Conservation (phyloP, 495 filamentous ascomycete genomes). For the Penicillium parvum region DNA sequence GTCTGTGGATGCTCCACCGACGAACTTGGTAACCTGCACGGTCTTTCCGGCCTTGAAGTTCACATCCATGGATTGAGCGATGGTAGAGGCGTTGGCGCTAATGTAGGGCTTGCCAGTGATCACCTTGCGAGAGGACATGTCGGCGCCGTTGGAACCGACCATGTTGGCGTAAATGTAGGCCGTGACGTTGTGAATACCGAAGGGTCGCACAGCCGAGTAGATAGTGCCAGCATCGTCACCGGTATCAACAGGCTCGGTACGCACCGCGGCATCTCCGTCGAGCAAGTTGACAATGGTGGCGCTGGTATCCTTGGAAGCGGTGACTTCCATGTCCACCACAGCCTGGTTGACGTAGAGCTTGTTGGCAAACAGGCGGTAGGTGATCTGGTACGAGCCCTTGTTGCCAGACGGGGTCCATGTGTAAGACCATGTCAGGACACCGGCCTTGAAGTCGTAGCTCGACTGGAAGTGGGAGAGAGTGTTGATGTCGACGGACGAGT, state of each 20-base stretch:
- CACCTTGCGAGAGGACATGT: conserved; percentile 41
- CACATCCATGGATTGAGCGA: conserved; percentile 52
- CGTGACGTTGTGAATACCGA: conserved; percentile 51
- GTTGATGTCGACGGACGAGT: conserved; percentile 56
- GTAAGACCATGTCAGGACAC: conserved; percentile 59
- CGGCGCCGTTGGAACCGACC: conserved; percentile 40
- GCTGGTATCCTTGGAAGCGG: conserved; percentile 41
- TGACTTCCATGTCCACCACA: conserved; percentile 54
- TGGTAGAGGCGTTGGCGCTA: conserved; percentile 52
- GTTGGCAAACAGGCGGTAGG: conserved; percentile 57
- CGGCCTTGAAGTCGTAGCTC: conserved; percentile 58
- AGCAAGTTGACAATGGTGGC: conserved; percentile 55
- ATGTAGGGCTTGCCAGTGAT: conserved; percentile 45
- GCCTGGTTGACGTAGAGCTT: conserved; percentile 61
- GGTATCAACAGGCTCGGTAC: conserved; percentile 52
- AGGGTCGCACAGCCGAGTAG: conserved; percentile 54
- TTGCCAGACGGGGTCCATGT: conserved; percentile 57
- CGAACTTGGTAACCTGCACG: conserved; percentile 52
- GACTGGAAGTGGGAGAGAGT: conserved; percentile 60
- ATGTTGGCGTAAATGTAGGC: conserved; percentile 55
- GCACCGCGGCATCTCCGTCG: conserved; percentile 55
- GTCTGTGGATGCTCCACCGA: conserved; percentile 59
- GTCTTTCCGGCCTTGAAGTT: conserved; percentile 45
- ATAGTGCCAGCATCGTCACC: conserved; percentile 46
- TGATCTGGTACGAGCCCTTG: conserved; percentile 49